Conservation (phyloP, 108 stramenopile species). For the Skeletonema tropicum region DNA sequence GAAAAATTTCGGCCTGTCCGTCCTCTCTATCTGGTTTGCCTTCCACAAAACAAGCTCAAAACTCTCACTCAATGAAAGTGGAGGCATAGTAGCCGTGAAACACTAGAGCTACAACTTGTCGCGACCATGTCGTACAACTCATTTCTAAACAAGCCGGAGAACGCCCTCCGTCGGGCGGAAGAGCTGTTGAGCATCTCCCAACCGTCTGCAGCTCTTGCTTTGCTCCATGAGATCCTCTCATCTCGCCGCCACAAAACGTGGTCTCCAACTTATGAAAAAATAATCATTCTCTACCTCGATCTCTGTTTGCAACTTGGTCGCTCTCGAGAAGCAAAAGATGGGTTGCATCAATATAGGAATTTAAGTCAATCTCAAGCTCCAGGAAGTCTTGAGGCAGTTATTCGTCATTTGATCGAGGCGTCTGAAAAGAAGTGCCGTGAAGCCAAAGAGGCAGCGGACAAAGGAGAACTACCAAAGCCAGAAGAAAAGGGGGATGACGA, state of each 20-base stretch:
- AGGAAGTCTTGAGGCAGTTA: slow-evolving; percentile 92
- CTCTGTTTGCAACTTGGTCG: slow-evolving; percentile 90
- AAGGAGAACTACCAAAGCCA: slow-evolving; percentile 20
- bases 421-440: slow-evolving; percentile 78
- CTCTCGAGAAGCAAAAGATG: slow-evolving; percentile 95
- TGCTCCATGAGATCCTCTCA: slow-evolving; percentile 83
- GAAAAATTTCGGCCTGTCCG: no score
- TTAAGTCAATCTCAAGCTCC: slow-evolving; percentile 92
- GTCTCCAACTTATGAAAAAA: slow-evolving; percentile 93
- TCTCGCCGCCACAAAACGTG: slow-evolving; percentile 90
- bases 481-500: slow-evolving; percentile 8
- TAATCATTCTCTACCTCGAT: slow-evolving; percentile 93
- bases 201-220: slow-evolving; percentile 61
- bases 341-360: slow-evolving; percentile 97
- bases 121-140: slow-evolving; percentile 25
- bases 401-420: slow-evolving; percentile 85
- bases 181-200: slow-evolving; percentile 74
- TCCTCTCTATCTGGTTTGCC: not conserved
- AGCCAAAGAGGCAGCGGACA: slow-evolving; percentile 78
- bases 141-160: slow-evolving; percentile 66
- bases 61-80: no score
- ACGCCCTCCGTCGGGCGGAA: slow-evolving; percentile 73
- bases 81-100: not conserved
- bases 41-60: no score
- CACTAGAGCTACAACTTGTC: not conserved